Percentiles rank a stretch among this genome's conserved stretches.
Conservation (phyloP, 805 yeast genomes). For the Sugiyamaella lignohabitans region DNA sequence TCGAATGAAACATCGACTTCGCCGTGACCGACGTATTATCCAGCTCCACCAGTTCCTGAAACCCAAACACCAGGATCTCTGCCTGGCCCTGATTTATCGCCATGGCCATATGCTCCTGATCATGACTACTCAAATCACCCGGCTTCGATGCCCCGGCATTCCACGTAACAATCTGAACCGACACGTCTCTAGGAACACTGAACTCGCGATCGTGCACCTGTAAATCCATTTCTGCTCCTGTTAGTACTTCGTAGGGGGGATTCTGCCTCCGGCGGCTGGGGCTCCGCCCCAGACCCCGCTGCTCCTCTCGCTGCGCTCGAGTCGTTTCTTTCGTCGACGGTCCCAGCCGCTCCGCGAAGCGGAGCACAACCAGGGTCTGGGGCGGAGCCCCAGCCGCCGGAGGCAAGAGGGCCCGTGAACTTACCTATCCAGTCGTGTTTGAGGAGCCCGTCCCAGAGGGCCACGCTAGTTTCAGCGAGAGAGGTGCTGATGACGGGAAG, state of each 20-base stretch:
- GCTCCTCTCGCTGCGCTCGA: too few relatives aligned
- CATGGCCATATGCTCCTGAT: constrained; percentile 13
- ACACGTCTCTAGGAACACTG: constrained; percentile 23
- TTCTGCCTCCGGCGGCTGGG: too few relatives aligned
- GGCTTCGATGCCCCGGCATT: constrained; percentile 38
- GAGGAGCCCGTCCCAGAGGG: constrained; percentile 33
- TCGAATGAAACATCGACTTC: constrained; percentile 31
- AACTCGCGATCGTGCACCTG: constrained; percentile 24
- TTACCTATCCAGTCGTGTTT: constrained; percentile 29
- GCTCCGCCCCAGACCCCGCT: too few relatives aligned
- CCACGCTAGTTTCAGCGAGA: constrained; percentile 21
- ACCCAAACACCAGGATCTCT: constrained; percentile 74
- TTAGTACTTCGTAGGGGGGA: neutral
- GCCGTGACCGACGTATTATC: constrained; percentile 81
- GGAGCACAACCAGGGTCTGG: too few relatives aligned
- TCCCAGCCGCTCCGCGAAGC: too few relatives aligned
- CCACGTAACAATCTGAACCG: constrained; percentile 35
- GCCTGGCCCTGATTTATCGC: constrained; percentile 33
- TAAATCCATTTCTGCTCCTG: constrained; percentile 26
- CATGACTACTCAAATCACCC: constrained; percentile 16
- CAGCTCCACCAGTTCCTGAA: constrained; percentile 85
- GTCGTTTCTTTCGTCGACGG: too few relatives aligned
- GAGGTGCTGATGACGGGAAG: constrained; percentile 26
- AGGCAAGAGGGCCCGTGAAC: too few relatives aligned
- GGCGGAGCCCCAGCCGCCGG: too few relatives aligned